Evolutionary conservation across 2,329 filamentous ascomycete species (phyloP).

Genomic region (Clonostachys byssicola): DNA sequence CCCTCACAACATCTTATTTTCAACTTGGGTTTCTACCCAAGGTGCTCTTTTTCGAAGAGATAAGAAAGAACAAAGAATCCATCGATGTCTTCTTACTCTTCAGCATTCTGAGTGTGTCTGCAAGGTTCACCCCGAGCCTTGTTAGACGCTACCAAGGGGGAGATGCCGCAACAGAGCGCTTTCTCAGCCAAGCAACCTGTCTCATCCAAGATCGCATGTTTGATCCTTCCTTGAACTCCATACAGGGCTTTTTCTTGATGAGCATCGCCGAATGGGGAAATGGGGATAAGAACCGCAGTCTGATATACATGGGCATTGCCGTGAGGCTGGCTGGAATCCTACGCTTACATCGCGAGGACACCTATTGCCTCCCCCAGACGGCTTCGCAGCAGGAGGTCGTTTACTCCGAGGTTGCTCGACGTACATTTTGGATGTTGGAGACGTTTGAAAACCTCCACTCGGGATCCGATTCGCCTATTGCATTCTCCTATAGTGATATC

Average conservation of each 20-base stretch:
- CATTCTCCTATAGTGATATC: conserved; percentile 26
- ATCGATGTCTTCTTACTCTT: conserved; percentile 19
- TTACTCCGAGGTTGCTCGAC: conserved; percentile 21
- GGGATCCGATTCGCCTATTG: conserved; percentile 20
- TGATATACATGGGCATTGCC: conserved; percentile 33
- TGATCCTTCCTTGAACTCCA: conserved; percentile 15
- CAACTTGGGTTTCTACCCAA: conserved; percentile 25
- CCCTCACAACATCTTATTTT: conserved; percentile 19
- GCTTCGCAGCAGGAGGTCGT: conserved; percentile 20
- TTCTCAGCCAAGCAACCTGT: conserved; percentile 13
- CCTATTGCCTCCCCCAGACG: conserved; percentile 16
- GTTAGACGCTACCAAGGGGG: conserved; percentile 12
- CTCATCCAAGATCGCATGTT: conserved; percentile 20
- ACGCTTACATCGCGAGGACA: conserved; percentile 27
- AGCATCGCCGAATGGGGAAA: conserved; percentile 25
- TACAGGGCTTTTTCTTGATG: conserved; percentile 22
- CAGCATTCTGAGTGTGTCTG: conserved; percentile 20
- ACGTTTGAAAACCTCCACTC: conserved; percentile 29
- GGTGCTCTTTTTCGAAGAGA: conserved; percentile 17
- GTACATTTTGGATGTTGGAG: conserved; percentile 30
- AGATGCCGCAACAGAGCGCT: conserved; percentile 16
- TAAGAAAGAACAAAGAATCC: conserved; percentile 9
- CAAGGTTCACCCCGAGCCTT: conserved; percentile 19
- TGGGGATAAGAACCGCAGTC: conserved; percentile 18
- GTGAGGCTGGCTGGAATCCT: conserved; percentile 26